Evolutionary conservation across 441 rosid species (phyloP).

Genomic region (Pelargonium fulgidum): DNA sequence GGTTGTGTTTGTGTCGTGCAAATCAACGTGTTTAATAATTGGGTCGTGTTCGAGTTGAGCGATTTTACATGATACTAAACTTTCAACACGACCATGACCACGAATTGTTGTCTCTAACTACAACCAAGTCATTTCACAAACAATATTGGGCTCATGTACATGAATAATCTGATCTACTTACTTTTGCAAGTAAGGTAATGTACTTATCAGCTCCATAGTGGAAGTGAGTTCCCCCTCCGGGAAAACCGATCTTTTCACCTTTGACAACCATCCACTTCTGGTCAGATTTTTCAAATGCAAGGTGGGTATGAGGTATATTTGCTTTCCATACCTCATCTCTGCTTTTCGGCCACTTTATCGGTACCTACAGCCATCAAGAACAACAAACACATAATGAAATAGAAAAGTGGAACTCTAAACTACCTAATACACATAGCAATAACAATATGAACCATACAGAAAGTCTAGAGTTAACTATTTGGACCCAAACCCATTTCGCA

Average conservation of each 20-base stretch:
- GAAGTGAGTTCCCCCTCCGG: conserved; percentile 99
- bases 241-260: conserved; percentile 85
- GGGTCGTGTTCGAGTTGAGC: too few relatives aligned
- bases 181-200: conserved; percentile 89
- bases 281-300: conserved; percentile 94
- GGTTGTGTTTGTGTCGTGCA: too few relatives aligned
- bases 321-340: conserved; percentile 99
- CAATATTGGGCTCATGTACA: too few relatives aligned
- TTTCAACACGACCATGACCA: too few relatives aligned
- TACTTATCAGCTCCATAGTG: conserved; percentile 98
- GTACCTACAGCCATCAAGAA: conserved; percentile 42
- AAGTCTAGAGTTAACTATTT: too few relatives aligned
- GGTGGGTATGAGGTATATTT: conserved; percentile 98
- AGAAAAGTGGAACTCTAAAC: neutral
- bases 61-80: too few relatives aligned
- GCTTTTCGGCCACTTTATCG: conserved; percentile 97
- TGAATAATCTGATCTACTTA: conserved; percentile 28
- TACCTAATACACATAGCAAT: neutral
- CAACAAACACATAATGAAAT: neutral
- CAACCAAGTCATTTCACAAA: too few relatives aligned
- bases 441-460: neutral
- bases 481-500: too few relatives aligned
- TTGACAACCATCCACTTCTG: conserved; percentile 99
- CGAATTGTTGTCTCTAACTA: too few relatives aligned
- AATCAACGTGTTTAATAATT: too few relatives aligned